A percentile compares a stretch with the other conserved stretches of the same genome.
Evolutionary conservation across 2,329 filamentous ascomycete species (phyloP).

Genomic region (Monilinia aucupariae): DNA sequence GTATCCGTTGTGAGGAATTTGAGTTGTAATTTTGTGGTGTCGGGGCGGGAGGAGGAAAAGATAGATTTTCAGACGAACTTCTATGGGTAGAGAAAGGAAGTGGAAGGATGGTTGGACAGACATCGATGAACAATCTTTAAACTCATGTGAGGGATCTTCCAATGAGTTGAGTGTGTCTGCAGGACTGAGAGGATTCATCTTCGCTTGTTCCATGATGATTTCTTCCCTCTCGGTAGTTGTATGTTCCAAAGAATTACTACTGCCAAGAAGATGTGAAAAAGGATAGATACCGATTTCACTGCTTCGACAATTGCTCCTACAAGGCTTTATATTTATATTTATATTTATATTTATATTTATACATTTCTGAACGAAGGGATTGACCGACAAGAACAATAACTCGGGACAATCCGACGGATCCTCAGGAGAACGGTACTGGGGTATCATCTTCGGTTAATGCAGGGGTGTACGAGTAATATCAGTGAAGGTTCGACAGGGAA

Average conservation of each 20-base stretch:
- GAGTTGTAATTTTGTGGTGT: constrained; percentile 29
- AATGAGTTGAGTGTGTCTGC: neutral
- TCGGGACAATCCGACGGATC: constrained; percentile 3
- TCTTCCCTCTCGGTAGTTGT: neutral
- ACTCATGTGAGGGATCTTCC: constrained; percentile 4
- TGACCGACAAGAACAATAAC: constrained; percentile 15
- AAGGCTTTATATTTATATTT: constrained; percentile 13
- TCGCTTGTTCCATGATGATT: constrained; percentile 13
- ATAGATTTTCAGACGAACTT: constrained; percentile 33
- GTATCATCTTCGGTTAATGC: constrained; percentile 12
- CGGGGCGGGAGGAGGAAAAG: constrained; percentile 28
- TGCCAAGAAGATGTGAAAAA: constrained; percentile 1
- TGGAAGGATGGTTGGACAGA: constrained; percentile 17
- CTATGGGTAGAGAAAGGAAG: constrained; percentile 29
- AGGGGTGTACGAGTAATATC: constrained; percentile 7
- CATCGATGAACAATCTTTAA: neutral
- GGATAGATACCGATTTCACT: constrained; percentile 24
- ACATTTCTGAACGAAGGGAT: constrained; percentile 21
- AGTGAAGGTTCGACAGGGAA: neutral
- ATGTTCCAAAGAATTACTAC: constrained; percentile 4
- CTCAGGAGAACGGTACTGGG: neutral
- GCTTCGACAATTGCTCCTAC: constrained; percentile 26
- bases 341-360: no score
- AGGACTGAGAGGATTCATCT: constrained; percentile 1
- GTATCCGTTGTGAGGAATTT: constrained; percentile 29